These are phyloP conservation scores for Thraustochytrium sp. DNA, from an alignment of 352 stramenopile species.

Conservation along the genomic window DNA sequence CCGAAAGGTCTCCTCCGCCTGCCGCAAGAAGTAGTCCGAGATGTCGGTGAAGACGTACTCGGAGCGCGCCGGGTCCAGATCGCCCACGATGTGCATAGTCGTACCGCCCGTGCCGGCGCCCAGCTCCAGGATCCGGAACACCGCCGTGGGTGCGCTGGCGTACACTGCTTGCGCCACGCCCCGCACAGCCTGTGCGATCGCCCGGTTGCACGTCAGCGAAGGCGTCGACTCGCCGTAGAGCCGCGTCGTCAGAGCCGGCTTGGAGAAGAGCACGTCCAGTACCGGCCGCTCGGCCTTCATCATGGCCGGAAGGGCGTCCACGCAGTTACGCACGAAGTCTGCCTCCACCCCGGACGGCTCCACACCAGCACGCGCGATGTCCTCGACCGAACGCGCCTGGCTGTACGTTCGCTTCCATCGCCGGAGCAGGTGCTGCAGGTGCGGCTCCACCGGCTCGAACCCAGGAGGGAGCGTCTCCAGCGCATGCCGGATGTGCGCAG, in stretches of 20 bases:
- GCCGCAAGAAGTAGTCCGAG: slow-evolving; percentile 32
- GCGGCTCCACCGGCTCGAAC: background rate
- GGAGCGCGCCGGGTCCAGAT: background rate
- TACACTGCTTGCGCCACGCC: background rate
- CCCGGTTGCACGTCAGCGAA: slow-evolving; percentile 2
- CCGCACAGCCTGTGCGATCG: background rate
- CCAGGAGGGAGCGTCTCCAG: background rate
- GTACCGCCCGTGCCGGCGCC: slow-evolving; percentile 17
- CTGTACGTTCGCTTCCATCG: background rate
- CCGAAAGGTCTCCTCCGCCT: background rate
- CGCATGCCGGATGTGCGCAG: background rate
- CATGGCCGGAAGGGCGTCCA: background rate
- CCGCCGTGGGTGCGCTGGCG: no score
- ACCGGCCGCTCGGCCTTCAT: background rate
- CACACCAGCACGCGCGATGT: background rate
- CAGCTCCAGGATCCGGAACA: background rate
- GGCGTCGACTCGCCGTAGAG: slow-evolving; percentile 20
- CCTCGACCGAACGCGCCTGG: background rate
- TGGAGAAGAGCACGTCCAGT: slow-evolving; percentile 16
- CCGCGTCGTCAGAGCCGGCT: background rate
- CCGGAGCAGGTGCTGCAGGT: background rate
- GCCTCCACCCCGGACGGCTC: background rate
- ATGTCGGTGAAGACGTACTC: slow-evolving; percentile 38
- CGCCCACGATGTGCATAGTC: background rate
- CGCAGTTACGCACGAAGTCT: background rate